Base-by-base conservation (phyloP, 306 rosid species). In the Carpinus fangiana region DNA sequence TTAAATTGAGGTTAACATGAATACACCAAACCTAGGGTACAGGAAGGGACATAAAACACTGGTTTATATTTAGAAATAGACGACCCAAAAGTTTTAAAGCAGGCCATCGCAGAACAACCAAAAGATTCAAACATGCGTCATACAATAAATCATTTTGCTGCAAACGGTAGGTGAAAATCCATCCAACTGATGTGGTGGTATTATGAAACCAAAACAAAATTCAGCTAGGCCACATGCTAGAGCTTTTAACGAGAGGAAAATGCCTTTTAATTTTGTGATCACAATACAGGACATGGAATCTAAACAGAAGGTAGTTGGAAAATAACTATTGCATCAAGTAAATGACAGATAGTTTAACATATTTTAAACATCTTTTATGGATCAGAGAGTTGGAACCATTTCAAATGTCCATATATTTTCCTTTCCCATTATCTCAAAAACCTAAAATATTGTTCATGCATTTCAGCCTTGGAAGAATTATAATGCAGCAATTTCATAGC, bases 181-280 rank as follows among this genome's bases (percentile, higher is more conserved):
- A 60, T 54, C 62, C 71, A 46, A 70, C 80, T 72, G 45, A 31
- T 67, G 69, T 69, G 51, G 79, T 45, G 48, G 60, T 73, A 73
- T 48, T 51, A 61, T 12, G 57, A 60, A 81, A 55, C 82, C 61
- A 55, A 70, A 38, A 83, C 82, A 84, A 71, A 73, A 77, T 74
- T 85, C 81, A 81, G 81, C 87, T 72, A 75, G 45, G 56, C 68
- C 62, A 84, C 34, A 81, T 57, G 41, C 76, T 55, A 71, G 61
- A 79, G 8, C 8, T 67, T 80, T 79, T 14, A 61, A 84, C 57
- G 60, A 84, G 81, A 76, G 8, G 54, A 78, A 80, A 73, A 76
- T 79, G 61, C 23, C 36, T 77, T 80, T 72, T 67, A 13, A 51
- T 51, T 66, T 62, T 54, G 55, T 47, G 26, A 38, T 23, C 73